Evolutionary conservation across 2,329 filamentous ascomycete species (phyloP), one percentile per base, ranked within the genome.

Genomic region (Elsinoe arachidis): DNA sequence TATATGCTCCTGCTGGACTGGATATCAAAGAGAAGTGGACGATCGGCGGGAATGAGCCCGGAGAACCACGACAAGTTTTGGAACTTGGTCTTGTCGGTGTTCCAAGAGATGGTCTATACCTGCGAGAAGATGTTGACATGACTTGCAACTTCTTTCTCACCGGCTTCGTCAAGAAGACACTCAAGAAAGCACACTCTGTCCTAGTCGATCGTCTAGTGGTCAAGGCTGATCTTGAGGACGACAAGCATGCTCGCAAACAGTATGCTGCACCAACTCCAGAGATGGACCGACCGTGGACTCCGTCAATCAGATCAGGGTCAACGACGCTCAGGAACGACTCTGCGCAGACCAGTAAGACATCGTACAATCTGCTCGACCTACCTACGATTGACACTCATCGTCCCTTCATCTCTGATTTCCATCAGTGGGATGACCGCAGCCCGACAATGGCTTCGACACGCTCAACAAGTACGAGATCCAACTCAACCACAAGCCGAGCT

Each of bases 71-170:
- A 30, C 79, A 85, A 65, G 77, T 82, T 0, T 72, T 80, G 10
- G 87, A 92, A 72, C 71, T 88, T 19, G 69, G 69, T 3, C 43
- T 57, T 4, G 49, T 59, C 2, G 86, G 85, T 4, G 71, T 87
- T 5, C 88, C 89, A 0, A 71, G 78, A 19, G 75, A 81, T 39
- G 90, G 89, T 0, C 74, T 95, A 11, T 95, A 90, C 67, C 74
- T 95, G 41, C 79, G 87, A n/a, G 90, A 95, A 74, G 90, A 95
- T 63, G 85, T 93, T 51, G 85, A 90, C 61, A 84, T 95, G 77
- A 80, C 80, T 58, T 95, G 89, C 74, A 92, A 90, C 65, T 74
- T 90, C 58, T 75, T 93, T 61, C 80, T 93, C 74, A 79, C 84
- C 0, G 73, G 75, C 6, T 95, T 95, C 66, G 87, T 95, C 59